phyloP scores from a whole-genome alignment of 106 monocot genomes.

The Acorus calamus region DNA sequence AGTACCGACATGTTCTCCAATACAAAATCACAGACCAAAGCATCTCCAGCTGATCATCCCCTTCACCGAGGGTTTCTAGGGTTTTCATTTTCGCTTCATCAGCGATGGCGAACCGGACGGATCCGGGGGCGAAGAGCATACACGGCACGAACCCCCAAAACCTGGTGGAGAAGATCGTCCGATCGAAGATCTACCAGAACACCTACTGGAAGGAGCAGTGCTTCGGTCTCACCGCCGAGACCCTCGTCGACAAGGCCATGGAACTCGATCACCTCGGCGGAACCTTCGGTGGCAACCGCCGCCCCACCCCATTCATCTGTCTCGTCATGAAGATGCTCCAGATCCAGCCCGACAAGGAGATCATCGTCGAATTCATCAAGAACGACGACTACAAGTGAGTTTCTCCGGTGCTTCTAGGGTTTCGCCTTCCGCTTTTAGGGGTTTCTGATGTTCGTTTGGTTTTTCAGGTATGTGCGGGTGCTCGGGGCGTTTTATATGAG shows the following conservation, averaged over 20 bases:
- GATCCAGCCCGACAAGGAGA: constrained; percentile 99
- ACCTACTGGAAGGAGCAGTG: constrained; percentile 99
- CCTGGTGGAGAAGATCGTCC: constrained; percentile 89
- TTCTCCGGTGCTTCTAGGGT: neutral
- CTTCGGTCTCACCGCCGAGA: constrained; percentile 96
- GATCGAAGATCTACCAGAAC: constrained; percentile 86
- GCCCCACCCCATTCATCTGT: constrained; percentile 90
- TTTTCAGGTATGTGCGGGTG: constrained; percentile 68
- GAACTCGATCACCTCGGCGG: constrained; percentile 93
- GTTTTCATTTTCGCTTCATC: no score
- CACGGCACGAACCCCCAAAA: constrained; percentile 98
- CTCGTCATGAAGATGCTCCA: constrained; percentile 97
- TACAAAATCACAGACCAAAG: no score
- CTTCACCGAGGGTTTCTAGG: no score
- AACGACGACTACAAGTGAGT: constrained; percentile 93
- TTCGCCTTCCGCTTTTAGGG: neutral
- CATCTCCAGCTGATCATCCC: no score
- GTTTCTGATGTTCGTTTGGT: neutral
- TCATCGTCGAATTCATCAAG: constrained; percentile 97
- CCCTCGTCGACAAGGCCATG: constrained; percentile 99
- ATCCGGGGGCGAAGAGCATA: constrained; percentile 79
- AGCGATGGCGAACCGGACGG: constrained; percentile 89
- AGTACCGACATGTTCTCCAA: no score
- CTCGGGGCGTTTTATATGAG: constrained; percentile 87
- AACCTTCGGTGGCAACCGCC: constrained; percentile 71